Evolutionary conservation across 2,329 filamentous ascomycete genomes (phyloP), one percentile per base, ranked within the genome.

Genomic region (Botrytis elliptica): DNA sequence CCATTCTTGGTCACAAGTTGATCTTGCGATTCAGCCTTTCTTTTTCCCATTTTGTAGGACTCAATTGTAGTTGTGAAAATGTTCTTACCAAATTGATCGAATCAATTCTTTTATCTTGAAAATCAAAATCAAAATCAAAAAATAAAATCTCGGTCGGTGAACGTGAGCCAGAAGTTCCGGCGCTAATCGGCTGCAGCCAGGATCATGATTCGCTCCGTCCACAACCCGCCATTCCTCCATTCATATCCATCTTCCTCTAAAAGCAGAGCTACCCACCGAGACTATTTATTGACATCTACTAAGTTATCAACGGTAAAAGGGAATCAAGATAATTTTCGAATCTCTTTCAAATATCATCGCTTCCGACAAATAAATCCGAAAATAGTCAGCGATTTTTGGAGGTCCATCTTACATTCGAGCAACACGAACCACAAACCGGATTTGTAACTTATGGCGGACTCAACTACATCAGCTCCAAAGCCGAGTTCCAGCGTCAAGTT

Each of bases 401-500:
- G 36, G 22, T 42, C 55, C 38, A 64, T 52, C 18, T 10, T 72
- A 67, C 52, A 49, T 36, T 40, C 59, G 29, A 62, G 14, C 36
- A 66, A 59, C 16, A 60, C 36, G n/a, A 55, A 63, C 44, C 40
- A 60, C 68, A 71, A 68, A 36, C 55, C 55, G 55, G 66, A 36
- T 62, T 69, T 52, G 55, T 62, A 44, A 69, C 55, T 49, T 71
- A 95, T 95, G 93, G 90, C 92, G 82, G 92, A 95, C 83, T 86
- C 90, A 82, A 89, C 89, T 79, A 87, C 90, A 79, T 92, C 94
- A 79, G 87, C 90, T 79, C 92, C 94, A 75, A 99, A 98, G 87
- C 96, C 96, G 76, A 98, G 95, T 88, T 98, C 95, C 90, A 99
- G 96, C 86, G 96, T 99, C 83, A 99, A 99, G 91, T 92, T 99